Evolutionary conservation across 1,284 basidiomycete genomes (phyloP), one percentile per base, ranked within the genome.

Genomic region (Ustilago tritici): DNA sequence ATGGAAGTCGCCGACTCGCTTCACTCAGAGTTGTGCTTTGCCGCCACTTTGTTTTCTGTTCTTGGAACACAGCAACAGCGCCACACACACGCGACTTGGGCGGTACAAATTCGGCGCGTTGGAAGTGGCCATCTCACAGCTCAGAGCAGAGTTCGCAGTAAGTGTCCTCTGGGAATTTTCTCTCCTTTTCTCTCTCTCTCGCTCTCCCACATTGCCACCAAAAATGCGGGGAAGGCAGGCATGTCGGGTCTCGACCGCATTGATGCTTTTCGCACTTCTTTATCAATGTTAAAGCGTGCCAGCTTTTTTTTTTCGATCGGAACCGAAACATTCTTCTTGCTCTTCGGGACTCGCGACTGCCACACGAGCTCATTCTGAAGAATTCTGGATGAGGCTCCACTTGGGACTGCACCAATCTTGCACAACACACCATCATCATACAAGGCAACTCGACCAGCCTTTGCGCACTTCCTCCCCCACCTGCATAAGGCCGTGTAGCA

Each of bases 161-260:
- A 41, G 53, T 55, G 53, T 55, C 53, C 53, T 55, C 19, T 56
- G 38, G 23, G 38, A 49, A 38, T 38, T 55, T 55, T 5, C 15
- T 31, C 28, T 34, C 17, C 14, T n/a, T 17, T 50, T 23, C 14
- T 9, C 43, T n/a, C 38, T 28, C 28, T 34, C 23, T 19, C 34
- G 28, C 43, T 23, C 14, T 9, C 43, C 12, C 38, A 15, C 61
- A 64, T 57, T 68, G 50, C 55, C 61, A 38, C 35, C 11, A 28
- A 64, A 52, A 71, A 66, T 64, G 70, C 70, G 70, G 70, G 65
- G 70, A 60, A 55, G 63, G 49, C 47, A 49, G 19, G 43, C 43
- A 49, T 43, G 57, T 54, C 46, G 61, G 54, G 19, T 32, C 31
- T 15, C 31, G 14, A 28, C 49, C 49, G 52, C 41, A 19, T 52